A percentile compares a stretch with the other conserved stretches of the same genome.
These are phyloP conservation scores for Dryadomyces quercus-mongolicae DNA, from an alignment of 2,329 filamentous ascomycete species.

Conservation along the genomic window DNA sequence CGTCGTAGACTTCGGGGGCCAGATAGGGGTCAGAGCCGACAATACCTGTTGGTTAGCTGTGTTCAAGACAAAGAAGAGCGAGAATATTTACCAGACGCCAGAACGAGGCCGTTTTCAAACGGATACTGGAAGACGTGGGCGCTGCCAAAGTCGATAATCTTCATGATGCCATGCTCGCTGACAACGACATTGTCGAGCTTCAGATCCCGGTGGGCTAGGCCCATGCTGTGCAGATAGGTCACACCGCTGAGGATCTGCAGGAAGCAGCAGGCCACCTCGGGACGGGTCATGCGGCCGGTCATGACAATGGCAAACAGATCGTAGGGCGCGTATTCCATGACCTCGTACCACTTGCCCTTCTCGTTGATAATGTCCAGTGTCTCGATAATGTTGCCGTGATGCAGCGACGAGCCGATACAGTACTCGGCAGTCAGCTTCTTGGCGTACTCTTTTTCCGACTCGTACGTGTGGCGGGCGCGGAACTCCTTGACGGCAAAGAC, in stretches of 20 bases:
- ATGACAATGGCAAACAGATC: conserved; percentile 98
- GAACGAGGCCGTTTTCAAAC: conserved; percentile 79
- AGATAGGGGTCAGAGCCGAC: conserved; percentile 89
- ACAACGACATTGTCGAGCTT: conserved; percentile 98
- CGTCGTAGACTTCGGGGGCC: conserved; percentile 91
- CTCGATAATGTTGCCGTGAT: conserved; percentile 97
- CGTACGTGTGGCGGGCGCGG: conserved; percentile 79
- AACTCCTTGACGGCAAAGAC: conserved; percentile 99
- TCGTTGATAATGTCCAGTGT: conserved; percentile 94
- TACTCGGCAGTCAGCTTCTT: conserved; percentile 99
- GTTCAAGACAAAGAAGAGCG: background rate
- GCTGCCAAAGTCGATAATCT: conserved; percentile 97
- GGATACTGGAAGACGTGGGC: conserved; percentile 96
- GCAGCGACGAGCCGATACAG: conserved; percentile 90
- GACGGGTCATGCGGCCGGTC: conserved; percentile 91
- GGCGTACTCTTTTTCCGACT: conserved; percentile 88
- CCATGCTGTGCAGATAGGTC: conserved; percentile 89
- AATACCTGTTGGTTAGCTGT: conserved; percentile 29
- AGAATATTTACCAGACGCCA: conserved; percentile 56
- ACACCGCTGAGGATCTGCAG: conserved; percentile 92
- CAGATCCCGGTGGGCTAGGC: conserved; percentile 84
- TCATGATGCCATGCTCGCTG: conserved; percentile 94
- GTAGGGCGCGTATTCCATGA: conserved; percentile 96
- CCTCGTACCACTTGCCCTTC: conserved; percentile 89
- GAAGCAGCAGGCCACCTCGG: conserved; percentile 84